These are phyloP conservation scores for Pleurotus giganteus DNA, from an alignment of 768 basidiomycete genomes.

Conservation along the genomic window DNA sequence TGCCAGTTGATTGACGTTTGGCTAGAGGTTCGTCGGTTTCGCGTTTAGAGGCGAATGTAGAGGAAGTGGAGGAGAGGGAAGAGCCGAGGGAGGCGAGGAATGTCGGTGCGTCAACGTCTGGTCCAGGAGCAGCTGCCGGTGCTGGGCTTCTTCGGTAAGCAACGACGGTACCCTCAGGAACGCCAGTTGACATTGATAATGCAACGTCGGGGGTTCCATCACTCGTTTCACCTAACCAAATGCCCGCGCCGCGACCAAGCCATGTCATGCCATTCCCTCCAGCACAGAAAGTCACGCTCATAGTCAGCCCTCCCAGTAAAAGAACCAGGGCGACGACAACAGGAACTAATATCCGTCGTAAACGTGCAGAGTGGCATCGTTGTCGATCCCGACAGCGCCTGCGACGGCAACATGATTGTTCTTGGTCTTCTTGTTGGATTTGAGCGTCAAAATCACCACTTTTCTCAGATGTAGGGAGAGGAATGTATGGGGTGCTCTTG, in stretches of 20 bases:
- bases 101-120: not conserved
- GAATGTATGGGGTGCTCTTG: not conserved
- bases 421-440: not conserved
- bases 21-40: not conserved
- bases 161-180: not conserved
- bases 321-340: not conserved
- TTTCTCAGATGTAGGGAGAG: not conserved
- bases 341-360: not conserved
- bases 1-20: not conserved
- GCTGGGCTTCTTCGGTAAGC: not conserved
- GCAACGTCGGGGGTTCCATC: not conserved
- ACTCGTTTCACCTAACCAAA: not conserved
- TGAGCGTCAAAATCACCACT: not conserved
- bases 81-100: not conserved
- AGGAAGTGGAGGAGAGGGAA: not conserved
- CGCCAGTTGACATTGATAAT: not conserved
- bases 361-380: not conserved
- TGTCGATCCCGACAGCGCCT: not conserved
- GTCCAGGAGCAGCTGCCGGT: not conserved
- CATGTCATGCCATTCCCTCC: not conserved
- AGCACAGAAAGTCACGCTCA: not conserved
- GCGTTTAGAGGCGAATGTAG: not conserved
- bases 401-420: not conserved
- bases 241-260: not conserved
- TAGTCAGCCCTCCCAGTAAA: not conserved